phyloP scores from a whole-genome alignment of 805 yeast species.

The Wickerhamiella sergipiensis region DNA sequence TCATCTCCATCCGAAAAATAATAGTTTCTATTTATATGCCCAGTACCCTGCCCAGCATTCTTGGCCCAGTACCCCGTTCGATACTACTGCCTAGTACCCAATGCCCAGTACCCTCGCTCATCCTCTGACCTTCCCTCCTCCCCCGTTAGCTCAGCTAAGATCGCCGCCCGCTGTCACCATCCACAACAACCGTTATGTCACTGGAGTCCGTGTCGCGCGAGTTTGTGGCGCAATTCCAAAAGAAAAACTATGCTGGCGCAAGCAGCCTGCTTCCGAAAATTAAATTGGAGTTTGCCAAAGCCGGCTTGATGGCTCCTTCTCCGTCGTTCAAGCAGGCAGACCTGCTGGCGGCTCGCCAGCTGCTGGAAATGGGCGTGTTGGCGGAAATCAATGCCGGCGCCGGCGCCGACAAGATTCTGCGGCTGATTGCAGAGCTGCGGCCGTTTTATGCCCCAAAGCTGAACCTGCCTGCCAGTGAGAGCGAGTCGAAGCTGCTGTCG shows the following conservation, averaged over 20 bases:
- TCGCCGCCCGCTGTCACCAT: neutral
- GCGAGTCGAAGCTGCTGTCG: conserved; percentile 61
- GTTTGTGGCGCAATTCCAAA: conserved; percentile 49
- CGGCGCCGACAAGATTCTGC: conserved; percentile 47
- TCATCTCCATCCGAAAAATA: no score
- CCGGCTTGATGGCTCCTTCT: conserved; percentile 60
- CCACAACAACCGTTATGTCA: conserved; percentile 24
- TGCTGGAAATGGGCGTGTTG: conserved; percentile 80
- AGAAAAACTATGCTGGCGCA: conserved; percentile 49
- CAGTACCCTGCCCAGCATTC: no score
- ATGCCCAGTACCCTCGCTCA: no score
- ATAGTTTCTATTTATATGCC: no score
- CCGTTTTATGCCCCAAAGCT: conserved; percentile 50
- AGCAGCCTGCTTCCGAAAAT: conserved; percentile 51
- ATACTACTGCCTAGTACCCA: no score
- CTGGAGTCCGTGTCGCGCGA: conserved; percentile 58
- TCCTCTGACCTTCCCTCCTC: neutral
- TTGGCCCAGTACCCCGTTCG: no score
- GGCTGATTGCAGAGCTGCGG: conserved; percentile 57
- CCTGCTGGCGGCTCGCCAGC: conserved; percentile 62
- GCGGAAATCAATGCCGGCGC: conserved; percentile 53
- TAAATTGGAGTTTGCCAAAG: conserved; percentile 66
- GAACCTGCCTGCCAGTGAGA: conserved; percentile 35
- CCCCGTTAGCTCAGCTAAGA: neutral
- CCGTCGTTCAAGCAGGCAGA: conserved; percentile 33